Base-by-base conservation (phyloP, 1,284 basidiomycete species). In the Trichosporon ovoides region DNA sequence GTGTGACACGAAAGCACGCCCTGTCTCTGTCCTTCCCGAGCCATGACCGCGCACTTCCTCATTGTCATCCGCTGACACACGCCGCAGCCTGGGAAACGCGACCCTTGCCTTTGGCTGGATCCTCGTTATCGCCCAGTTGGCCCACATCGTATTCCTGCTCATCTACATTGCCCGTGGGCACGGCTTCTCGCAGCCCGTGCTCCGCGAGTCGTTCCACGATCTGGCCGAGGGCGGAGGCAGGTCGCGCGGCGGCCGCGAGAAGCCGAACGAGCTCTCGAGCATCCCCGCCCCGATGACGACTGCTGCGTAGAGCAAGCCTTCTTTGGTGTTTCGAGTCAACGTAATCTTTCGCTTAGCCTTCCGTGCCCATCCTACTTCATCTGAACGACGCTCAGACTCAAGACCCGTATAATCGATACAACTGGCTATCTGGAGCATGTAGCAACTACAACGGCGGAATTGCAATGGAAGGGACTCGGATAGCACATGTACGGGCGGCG, bases 151-250 rank as follows among this genome's bases (percentile, higher is more conserved):
- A 22, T 31, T 48, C 43, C 43, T 48, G 14, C n/a, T 48, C 43
- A 13, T 48, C 12, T 48, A 48, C 43, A 12, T 48, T 16, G 43
- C 43, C 24, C 14, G 10, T 7, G 13, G 24, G 14, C 43, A 48
- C 24, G 43, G 43, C 14, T 48, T 48, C 24, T 16, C 43, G 12
- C 22, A 31, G 24, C 43, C 18, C 16, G 19, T 11, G 9, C 43
- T 48, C 24, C 43, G 43, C 43, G 14, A 31, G 43, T 48, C 43
- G 22, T 48, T 48, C 43, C 43, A 48, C 43, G 43, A 48, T 22
- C 43, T 48, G 43, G 11, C 43, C 43, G 43, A 48, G 22, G 24
- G 28, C 43, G 43, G 38, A 12, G 20, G 43, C 43, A 24, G 43
- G 16, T 31, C 43, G 14, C 22, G 14, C 13, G 43, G 14, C 14